Conservation (phyloP, 768 basidiomycete genomes). For the Lentinula aciculospora region DNA sequence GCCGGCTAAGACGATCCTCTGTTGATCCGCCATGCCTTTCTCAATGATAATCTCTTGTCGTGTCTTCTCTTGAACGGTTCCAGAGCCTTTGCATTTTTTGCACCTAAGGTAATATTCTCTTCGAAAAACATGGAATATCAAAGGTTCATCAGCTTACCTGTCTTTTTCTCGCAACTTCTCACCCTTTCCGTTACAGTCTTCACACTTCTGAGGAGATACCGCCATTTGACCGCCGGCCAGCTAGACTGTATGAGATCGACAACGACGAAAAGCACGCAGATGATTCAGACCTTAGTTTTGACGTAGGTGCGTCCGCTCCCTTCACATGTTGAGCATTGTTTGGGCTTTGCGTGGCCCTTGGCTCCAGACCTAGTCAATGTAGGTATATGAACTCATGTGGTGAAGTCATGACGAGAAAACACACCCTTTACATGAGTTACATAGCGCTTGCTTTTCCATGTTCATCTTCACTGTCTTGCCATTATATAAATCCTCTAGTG, state of each 20-base stretch:
- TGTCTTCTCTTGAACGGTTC: conserved; percentile 81
- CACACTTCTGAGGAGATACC: conserved; percentile 31
- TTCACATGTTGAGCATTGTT: conserved; percentile 72
- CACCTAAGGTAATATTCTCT: conserved; percentile 46
- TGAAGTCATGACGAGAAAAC: conserved; percentile 14
- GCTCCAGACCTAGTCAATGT: conserved; percentile 55
- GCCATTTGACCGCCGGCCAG: not conserved
- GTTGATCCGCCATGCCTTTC: conserved; percentile 77
- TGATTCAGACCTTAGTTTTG: conserved; percentile 44
- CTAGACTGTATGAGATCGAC: not conserved
- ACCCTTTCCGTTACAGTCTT: conserved; percentile 66
- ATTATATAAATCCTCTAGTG: conserved; percentile 89
- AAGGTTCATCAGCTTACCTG: conserved; percentile 36
- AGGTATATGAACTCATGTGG: conserved; percentile 22
- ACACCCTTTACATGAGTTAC: conserved; percentile 77
- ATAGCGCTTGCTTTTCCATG: conserved; percentile 81
- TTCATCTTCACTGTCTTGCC: conserved; percentile 87
- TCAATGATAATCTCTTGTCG: conserved; percentile 85
- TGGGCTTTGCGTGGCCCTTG: conserved; percentile 78
- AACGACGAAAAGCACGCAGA: not conserved
- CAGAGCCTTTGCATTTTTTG: conserved; percentile 91
- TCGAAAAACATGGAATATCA: not conserved
- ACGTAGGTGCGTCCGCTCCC: conserved; percentile 75
- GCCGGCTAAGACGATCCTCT: conserved; percentile 84
- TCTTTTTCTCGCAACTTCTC: conserved; percentile 81